These are phyloP conservation scores for Lasiosphaeris hirsuta DNA, from an alignment of 495 filamentous ascomycete genomes.

Conservation along the genomic window DNA sequence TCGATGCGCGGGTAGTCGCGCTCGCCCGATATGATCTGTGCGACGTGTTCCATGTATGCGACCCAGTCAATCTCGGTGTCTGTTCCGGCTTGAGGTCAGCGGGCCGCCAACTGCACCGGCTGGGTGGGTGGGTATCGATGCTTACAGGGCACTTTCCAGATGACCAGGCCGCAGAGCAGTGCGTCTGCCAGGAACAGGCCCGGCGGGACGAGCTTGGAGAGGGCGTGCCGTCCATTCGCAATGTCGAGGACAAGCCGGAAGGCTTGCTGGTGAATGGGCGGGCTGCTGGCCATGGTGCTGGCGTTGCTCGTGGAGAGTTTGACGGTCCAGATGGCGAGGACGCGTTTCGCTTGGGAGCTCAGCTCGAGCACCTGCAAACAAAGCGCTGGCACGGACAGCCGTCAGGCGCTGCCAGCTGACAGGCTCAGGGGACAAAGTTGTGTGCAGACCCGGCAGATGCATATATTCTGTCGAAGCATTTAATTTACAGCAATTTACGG, in stretches of 20 bases:
- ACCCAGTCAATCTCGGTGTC: slow-evolving; percentile 99
- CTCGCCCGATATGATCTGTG: slow-evolving; percentile 76
- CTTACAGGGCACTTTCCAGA: slow-evolving; percentile 86
- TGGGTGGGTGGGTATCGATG: not conserved
- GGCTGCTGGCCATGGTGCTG: slow-evolving; percentile 14
- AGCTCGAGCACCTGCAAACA: not conserved
- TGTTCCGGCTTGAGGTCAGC: slow-evolving; percentile 34
- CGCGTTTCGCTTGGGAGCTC: slow-evolving; percentile 14
- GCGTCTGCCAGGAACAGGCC: slow-evolving; percentile 72
- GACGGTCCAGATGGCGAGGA: slow-evolving; percentile 8
- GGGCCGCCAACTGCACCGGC: not conserved
- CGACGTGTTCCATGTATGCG: slow-evolving; percentile 92
- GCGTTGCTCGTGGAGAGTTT: not conserved
- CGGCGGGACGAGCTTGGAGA: slow-evolving; percentile 48
- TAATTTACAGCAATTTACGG: too few relatives aligned
- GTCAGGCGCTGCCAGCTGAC: not conserved
- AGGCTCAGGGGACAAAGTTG: not conserved
- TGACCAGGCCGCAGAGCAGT: slow-evolving; percentile 67
- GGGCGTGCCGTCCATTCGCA: slow-evolving; percentile 37
- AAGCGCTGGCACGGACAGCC: not conserved
- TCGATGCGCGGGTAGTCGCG: slow-evolving; percentile 81
- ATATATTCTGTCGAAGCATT: too few relatives aligned
- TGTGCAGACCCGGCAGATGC: too few relatives aligned
- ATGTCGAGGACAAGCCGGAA: slow-evolving; percentile 31
- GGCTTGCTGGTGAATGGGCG: slow-evolving; percentile 14